phyloP scores from a whole-genome alignment of 345 rosid genomes.

The Aquilaria malaccensis region DNA sequence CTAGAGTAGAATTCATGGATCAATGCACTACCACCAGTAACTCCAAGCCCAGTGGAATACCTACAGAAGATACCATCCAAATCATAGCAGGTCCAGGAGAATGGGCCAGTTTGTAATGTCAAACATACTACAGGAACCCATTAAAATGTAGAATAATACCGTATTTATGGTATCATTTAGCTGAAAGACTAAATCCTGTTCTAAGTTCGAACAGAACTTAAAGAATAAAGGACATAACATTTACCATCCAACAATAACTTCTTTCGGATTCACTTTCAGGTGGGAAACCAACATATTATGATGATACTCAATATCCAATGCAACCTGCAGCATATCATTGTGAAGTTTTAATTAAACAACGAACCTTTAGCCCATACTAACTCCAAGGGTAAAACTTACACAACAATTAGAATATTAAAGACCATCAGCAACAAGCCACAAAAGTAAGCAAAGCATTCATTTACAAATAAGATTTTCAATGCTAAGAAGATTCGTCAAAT shows the following conservation, averaged over 20 bases:
- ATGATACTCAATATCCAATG: conserved; percentile 93
- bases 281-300: conserved; percentile 87
- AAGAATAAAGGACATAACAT: conserved; percentile 7
- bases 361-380: too few relatives aligned
- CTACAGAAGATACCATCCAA: conserved; percentile 23
- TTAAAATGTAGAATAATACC: not conserved
- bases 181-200: not conserved
- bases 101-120: too few relatives aligned
- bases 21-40: conserved; percentile 82
- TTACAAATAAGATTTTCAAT: too few relatives aligned
- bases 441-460: too few relatives aligned
- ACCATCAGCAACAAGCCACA: too few relatives aligned
- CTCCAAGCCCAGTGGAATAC: conserved; percentile 95
- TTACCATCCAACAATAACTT: conserved; percentile 97
- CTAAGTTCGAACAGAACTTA: not conserved
- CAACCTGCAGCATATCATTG: conserved; percentile 47
- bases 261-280: conserved; percentile 88
- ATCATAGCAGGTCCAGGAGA: not conserved
- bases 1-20: conserved; percentile 92
- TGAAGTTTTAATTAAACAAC: too few relatives aligned
- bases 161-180: not conserved
- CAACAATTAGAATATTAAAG: too few relatives aligned
- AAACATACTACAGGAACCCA: not conserved
- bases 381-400: too few relatives aligned
- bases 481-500: too few relatives aligned